phyloP scores from a whole-genome alignment of 768 basidiomycete species.

The Suillus spraguei region DNA sequence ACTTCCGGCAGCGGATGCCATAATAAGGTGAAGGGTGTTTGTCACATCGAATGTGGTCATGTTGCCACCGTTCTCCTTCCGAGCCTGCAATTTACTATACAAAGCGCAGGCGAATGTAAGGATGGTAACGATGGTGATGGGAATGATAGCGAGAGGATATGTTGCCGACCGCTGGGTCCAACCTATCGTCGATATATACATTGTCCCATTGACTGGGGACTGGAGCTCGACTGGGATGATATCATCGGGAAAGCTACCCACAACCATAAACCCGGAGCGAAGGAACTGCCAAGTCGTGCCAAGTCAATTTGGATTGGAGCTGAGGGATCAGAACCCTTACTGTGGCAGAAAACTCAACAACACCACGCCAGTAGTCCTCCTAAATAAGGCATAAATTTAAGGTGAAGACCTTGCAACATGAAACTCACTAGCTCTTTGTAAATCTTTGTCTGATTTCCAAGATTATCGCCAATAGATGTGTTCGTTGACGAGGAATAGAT shows the following conservation, averaged over 20 bases:
- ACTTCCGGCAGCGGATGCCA: slow-evolving; percentile 5
- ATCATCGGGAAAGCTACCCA: neutral
- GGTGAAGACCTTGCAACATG: too few relatives aligned
- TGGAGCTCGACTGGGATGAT: slow-evolving; percentile 4
- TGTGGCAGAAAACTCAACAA: too few relatives aligned
- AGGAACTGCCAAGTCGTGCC: too few relatives aligned
- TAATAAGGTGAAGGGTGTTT: slow-evolving; percentile 11
- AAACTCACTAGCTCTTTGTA: too few relatives aligned
- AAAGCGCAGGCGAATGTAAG: neutral
- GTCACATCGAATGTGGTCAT: slow-evolving; percentile 8
- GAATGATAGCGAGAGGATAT: slow-evolving; percentile 12
- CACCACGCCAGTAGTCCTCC: too few relatives aligned
- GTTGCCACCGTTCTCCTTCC: neutral
- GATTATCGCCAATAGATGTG: too few relatives aligned
- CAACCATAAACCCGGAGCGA: too few relatives aligned
- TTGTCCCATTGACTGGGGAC: slow-evolving; percentile 3
- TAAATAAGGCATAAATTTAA: too few relatives aligned
- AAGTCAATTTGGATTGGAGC: too few relatives aligned
- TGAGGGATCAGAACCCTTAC: too few relatives aligned
- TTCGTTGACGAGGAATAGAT: too few relatives aligned
- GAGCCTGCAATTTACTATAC: neutral
- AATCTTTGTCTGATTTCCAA: too few relatives aligned
- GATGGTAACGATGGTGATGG: slow-evolving; percentile 1
- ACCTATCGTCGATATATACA: slow-evolving; percentile 9
- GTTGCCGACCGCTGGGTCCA: slow-evolving; percentile 5